Evolutionary conservation across 2,329 filamentous ascomycete genomes (phyloP), one percentile per base, ranked within the genome.

Genomic region (Penicillium nordicum): DNA sequence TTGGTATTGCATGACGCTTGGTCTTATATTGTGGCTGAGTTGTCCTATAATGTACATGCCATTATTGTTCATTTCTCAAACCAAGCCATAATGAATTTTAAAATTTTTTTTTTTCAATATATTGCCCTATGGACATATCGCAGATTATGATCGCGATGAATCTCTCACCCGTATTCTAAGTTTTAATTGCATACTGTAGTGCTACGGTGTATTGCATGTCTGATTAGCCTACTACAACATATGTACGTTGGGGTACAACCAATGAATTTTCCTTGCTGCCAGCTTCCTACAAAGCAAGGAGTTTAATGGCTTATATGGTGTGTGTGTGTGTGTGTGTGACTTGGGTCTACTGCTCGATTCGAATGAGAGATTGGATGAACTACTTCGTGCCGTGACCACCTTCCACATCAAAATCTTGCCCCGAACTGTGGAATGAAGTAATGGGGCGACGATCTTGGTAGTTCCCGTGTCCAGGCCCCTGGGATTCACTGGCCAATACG

Each of bases 401-500:
- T 32, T 40, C 44, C 29, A 32, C 29, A 45, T 38, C 34, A 25
- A 43, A 29, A 14, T 12, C 41, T 18, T 29, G 36, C 23, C 50
- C 27, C 46, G 48, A 50, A 55, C 48, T n/a, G 37, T 48, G 50
- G 37, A 44, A 46, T 32, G 37, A 55, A 58, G 58, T 43, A 48
- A 58, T 53, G 38, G 51, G 43, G 40, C 36, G 37, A 51, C 42
- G 50, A 53, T 45, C 48, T 32, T 43, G 18, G 36, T 50, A 47
- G 50, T 50, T 61, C 56, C 57, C 58, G 60, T 50, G 54, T 57
- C 62, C 62, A 61, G 58, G 36, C 44, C 49, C 41, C 41, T 43
- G 62, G 51, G 55, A 54, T 27, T 37, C 38, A 52, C 36, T 55
- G 29, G 44, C 21, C 4, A 32, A 37, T 27, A n/a, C 38, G 18